Percentiles rank a stretch among this genome's conserved stretches.
phyloP scores from a whole-genome alignment of 2,329 filamentous ascomycete genomes.

The Hymenoscyphus fraxineus region DNA sequence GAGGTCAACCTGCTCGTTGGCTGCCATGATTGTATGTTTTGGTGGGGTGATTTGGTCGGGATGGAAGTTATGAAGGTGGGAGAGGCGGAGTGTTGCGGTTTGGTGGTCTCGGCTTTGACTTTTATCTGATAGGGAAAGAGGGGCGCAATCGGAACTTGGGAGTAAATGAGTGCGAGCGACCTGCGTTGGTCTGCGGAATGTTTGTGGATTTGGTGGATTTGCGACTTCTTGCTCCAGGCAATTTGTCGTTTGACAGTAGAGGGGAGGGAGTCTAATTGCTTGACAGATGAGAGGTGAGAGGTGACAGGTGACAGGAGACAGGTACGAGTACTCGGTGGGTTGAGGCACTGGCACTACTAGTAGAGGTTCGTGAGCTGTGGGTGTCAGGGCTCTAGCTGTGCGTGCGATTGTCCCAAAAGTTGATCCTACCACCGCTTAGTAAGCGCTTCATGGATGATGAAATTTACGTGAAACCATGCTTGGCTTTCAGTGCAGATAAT shows the following conservation, averaged over 20 bases:
- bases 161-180: slow-evolving; percentile 7
- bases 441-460: neutral
- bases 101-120: slow-evolving; percentile 1
- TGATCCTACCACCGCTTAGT: slow-evolving; percentile 3
- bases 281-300: neutral
- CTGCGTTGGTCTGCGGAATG: slow-evolving; percentile 9
- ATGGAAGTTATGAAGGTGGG: slow-evolving; percentile 2
- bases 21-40: slow-evolving; percentile 26
- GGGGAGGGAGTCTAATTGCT: slow-evolving; percentile 8
- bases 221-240: slow-evolving; percentile 33
- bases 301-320: too few species aligned
- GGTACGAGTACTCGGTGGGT: too few species aligned
- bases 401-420: neutral
- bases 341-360: too few species aligned
- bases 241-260: slow-evolving; percentile 17
- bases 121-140: slow-evolving; percentile 4
- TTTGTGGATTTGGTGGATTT: slow-evolving; percentile 9
- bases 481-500: neutral
- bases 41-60: slow-evolving; percentile 5
- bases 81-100: neutral
- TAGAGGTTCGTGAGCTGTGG: neutral
- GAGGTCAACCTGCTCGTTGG: slow-evolving; percentile 56
- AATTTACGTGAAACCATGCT: neutral
- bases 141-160: neutral
- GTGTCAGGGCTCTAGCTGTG: neutral